A percentile compares a stretch with the other conserved stretches of the same genome.
Conservation (phyloP, 305 asterid genomes). For the Fraxinus floribunda region DNA sequence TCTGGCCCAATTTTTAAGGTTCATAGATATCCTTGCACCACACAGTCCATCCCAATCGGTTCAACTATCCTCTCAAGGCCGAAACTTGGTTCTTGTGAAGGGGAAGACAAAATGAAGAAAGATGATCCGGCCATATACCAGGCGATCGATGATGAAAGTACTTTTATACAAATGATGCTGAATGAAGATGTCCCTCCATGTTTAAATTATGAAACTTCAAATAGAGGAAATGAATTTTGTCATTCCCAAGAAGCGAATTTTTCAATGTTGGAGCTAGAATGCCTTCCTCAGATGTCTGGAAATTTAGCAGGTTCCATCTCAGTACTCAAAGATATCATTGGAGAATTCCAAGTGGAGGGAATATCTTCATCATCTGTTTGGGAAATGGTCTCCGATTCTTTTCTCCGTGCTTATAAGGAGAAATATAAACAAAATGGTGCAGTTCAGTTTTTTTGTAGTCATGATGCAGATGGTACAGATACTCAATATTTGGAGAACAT, state of each 20-base stretch:
- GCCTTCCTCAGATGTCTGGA: constrained; percentile 34
- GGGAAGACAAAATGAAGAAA: constrained; percentile 34
- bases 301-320: constrained; percentile 28
- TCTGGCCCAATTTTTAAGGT: constrained; percentile 75
- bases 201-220: constrained; percentile 44
- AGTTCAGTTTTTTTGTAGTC: constrained; percentile 66
- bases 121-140: constrained; percentile 38
- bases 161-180: constrained; percentile 67
- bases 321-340: constrained; percentile 50
- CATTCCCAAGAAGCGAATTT: constrained; percentile 40
- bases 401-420: constrained; percentile 47
- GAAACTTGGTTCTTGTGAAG: constrained; percentile 35
- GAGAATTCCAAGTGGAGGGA: constrained; percentile 75
- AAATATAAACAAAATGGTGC: constrained; percentile 58
- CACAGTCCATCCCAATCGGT: constrained; percentile 56
- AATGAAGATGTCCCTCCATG: constrained; percentile 69
- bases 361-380: constrained; percentile 69
- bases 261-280: constrained; percentile 24
- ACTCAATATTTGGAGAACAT: constrained; percentile 31
- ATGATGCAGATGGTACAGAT: constrained; percentile 38
- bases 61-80: constrained; percentile 62
- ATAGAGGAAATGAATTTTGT: constrained; percentile 35
- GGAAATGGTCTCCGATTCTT: constrained; percentile 64
- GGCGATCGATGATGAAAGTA: constrained; percentile 63
- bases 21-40: constrained; percentile 77